phyloP scores from a whole-genome alignment of 192 early-diverging fungal species.

The Umbelopsis vinacea region DNA sequence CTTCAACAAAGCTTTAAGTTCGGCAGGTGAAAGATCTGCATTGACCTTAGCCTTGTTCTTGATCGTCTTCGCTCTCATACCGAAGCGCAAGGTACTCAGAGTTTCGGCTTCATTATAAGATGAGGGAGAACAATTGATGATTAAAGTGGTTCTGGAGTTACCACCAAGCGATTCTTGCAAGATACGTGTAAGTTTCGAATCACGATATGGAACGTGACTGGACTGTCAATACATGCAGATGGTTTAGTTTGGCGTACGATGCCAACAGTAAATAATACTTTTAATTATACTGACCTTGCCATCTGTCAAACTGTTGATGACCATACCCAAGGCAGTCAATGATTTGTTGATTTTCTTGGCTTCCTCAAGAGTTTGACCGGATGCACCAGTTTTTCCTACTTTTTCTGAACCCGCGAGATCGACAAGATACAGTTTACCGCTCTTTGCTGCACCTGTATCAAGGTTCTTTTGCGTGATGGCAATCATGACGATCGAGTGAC shows the following conservation, averaged over 20 bases:
- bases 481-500: conserved; percentile 97
- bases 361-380: conserved; percentile 96
- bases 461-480: conserved; percentile 97
- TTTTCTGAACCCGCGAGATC: conserved; percentile 99
- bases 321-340: conserved; percentile 96
- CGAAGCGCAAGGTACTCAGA: conserved; percentile 91
- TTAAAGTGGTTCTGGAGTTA: conserved; percentile 98
- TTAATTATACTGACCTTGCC: conserved; percentile 73
- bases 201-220: conserved; percentile 97
- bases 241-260: neutral
- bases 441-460: conserved; percentile 84
- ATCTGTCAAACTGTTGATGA: conserved; percentile 98
- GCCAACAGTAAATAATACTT: conserved; percentile 1
- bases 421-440: conserved; percentile 92
- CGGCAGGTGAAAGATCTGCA: conserved; percentile 90
- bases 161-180: conserved; percentile 99
- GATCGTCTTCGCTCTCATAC: conserved; percentile 98
- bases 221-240: conserved; percentile 58
- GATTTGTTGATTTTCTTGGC: conserved; percentile 99
- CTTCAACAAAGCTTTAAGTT: conserved; percentile 95
- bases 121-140: conserved; percentile 98
- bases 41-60: conserved; percentile 99
- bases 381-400: conserved; percentile 93
- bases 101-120: conserved; percentile 98
- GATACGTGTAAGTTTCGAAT: conserved; percentile 98